Conservation (phyloP, 2,329 filamentous ascomycete species). For the Esteya vermicola region DNA sequence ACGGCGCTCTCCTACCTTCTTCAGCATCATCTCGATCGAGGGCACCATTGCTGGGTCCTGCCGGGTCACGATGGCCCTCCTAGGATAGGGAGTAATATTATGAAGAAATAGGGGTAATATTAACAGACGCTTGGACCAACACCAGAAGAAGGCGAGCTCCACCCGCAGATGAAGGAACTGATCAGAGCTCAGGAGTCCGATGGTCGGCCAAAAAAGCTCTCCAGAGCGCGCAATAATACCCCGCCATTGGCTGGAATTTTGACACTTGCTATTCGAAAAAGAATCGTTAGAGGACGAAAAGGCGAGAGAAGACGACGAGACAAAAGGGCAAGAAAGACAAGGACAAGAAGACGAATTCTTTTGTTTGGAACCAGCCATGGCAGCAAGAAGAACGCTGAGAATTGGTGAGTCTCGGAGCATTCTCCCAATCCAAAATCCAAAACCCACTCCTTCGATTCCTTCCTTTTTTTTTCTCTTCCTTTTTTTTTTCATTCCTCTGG, state of each 20-base stretch:
- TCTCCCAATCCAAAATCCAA: neutral
- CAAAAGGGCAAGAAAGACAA: neutral
- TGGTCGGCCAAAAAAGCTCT: constrained; percentile 5
- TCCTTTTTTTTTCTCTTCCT: too few species aligned
- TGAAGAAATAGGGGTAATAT: constrained; percentile 9
- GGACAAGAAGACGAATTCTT: too few species aligned
- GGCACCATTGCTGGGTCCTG: too few species aligned
- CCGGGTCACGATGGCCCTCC: too few species aligned
- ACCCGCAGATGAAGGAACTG: neutral
- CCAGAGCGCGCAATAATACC: neutral
- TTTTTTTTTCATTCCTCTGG: neutral
- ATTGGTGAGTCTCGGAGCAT: constrained; percentile 38
- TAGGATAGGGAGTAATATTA: too few species aligned
- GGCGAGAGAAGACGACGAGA: neutral
- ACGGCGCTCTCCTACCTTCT: too few species aligned
- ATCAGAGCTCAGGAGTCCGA: constrained; percentile 3
- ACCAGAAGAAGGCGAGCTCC: neutral
- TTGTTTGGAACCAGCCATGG: constrained; percentile 36
- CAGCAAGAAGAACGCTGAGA: constrained; percentile 43
- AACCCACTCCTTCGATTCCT: too few species aligned
- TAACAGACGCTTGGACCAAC: neutral
- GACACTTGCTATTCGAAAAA: neutral
- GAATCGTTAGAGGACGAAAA: neutral
- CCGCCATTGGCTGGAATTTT: constrained; percentile 7
- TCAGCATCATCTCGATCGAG: too few species aligned